Percentiles rank a stretch among this genome's conserved stretches.
phyloP scores from a whole-genome alignment of 2,329 filamentous ascomycete species.

The Neofusicoccum sp. region DNA sequence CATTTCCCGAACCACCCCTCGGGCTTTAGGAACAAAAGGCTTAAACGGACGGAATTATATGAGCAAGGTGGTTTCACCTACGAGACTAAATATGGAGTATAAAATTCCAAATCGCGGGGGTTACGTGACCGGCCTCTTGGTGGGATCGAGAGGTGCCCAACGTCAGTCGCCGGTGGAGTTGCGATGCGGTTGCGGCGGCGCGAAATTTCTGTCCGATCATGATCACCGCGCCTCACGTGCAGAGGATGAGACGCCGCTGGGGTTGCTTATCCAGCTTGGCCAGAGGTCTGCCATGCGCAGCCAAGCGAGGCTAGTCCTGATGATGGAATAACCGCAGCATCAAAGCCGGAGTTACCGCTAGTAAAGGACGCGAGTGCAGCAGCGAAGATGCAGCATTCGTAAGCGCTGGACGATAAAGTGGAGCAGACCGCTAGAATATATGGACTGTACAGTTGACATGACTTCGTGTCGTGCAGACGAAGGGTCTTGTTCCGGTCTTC shows the following conservation, averaged over 20 bases:
- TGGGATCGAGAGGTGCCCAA: neutral
- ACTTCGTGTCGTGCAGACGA: slow-evolving; percentile 3
- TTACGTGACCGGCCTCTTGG: neutral
- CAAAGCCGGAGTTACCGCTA: slow-evolving; percentile 3
- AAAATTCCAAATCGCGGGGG: neutral
- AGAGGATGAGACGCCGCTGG: neutral
- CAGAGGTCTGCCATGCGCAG: neutral
- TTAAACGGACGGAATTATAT: neutral
- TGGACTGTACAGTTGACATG: neutral
- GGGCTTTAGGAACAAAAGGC: neutral
- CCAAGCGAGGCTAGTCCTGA: slow-evolving; percentile 15
- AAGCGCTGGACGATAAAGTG: slow-evolving; percentile 13
- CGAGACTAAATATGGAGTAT: neutral
- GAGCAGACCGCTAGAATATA: slow-evolving; percentile 4
- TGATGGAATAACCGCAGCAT: slow-evolving; percentile 16
- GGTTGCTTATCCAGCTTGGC: slow-evolving; percentile 5
- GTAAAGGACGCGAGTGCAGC: neutral
- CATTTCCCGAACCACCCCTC: neutral
- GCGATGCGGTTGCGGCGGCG: neutral
- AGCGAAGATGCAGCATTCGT: neutral
- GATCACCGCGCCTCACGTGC: slow-evolving; percentile 2
- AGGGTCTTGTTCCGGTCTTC: neutral
- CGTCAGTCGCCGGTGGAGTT: neutral
- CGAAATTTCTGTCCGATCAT: neutral
- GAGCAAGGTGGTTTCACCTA: neutral